Evolutionary conservation across 306 rosid genomes (phyloP).

Genomic region (Vigna mungo): DNA sequence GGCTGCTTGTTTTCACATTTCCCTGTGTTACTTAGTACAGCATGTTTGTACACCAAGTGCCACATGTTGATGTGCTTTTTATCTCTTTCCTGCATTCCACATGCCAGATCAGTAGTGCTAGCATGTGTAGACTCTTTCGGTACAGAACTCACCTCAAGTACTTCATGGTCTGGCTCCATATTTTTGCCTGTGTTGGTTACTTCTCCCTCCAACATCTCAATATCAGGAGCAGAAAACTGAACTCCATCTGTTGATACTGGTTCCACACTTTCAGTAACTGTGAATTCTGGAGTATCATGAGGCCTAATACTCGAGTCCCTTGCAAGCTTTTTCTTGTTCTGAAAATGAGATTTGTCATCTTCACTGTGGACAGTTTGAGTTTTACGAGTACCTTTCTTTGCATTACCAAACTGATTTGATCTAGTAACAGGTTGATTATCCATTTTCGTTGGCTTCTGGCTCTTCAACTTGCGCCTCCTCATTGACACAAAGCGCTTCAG

Average conservation of each 20-base stretch:
- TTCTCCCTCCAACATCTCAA: slow-evolving; percentile 44
- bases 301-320: slow-evolving; percentile 31
- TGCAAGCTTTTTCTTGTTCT: slow-evolving; percentile 35
- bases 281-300: slow-evolving; percentile 16
- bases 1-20: slow-evolving; percentile 47
- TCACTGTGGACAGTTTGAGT: slow-evolving; percentile 38
- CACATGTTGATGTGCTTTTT: slow-evolving; percentile 69
- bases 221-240: slow-evolving; percentile 39
- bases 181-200: slow-evolving; percentile 29
- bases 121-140: slow-evolving; percentile 41
- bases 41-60: slow-evolving; percentile 84
- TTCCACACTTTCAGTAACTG: slow-evolving; percentile 35
- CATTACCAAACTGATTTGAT: slow-evolving; percentile 51
- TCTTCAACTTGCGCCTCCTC: slow-evolving; percentile 69
- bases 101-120: slow-evolving; percentile 32
- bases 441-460: slow-evolving; percentile 50
- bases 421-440: slow-evolving; percentile 45
- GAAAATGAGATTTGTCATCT: slow-evolving; percentile 37
- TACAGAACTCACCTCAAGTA: slow-evolving; percentile 33
- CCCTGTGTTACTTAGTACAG: slow-evolving; percentile 52
- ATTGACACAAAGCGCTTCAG: slow-evolving; percentile 72
- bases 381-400: slow-evolving; percentile 54
- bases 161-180: slow-evolving; percentile 39
- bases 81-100: slow-evolving; percentile 53
- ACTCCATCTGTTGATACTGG: slow-evolving; percentile 34